A percentile compares a stretch with the other conserved stretches of the same genome.
phyloP scores from a whole-genome alignment of 1,139 yeast species.

The Sugiyamaella japonica region DNA sequence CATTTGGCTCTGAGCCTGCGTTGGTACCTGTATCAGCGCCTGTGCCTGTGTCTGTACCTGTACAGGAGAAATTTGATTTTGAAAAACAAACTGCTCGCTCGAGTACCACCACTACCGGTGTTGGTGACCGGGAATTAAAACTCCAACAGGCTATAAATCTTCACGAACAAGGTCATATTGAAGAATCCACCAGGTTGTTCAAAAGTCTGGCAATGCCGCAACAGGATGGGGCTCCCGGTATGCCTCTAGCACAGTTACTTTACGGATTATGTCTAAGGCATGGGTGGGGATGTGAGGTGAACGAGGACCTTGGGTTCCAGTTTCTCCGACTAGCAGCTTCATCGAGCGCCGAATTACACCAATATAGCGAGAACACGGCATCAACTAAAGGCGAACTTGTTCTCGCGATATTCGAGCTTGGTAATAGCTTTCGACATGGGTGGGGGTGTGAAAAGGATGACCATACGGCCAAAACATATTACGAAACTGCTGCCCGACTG shows the following conservation, averaged over 20 bases:
- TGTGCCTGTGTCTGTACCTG: not conserved
- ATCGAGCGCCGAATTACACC: slow-evolving; percentile 7
- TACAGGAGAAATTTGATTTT: slow-evolving; percentile 7
- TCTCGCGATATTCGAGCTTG: slow-evolving; percentile 40
- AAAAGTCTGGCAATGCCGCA: slow-evolving; percentile 32
- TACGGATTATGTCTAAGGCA: slow-evolving; percentile 39
- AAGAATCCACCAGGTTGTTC: slow-evolving; percentile 30
- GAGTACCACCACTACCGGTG: not conserved
- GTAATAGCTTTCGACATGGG: slow-evolving; percentile 40
- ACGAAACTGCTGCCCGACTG: slow-evolving; percentile 39
- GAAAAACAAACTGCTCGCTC: not conserved
- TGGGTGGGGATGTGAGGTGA: slow-evolving; percentile 39
- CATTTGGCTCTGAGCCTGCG: not conserved
- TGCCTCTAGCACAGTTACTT: slow-evolving; percentile 39
- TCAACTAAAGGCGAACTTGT: slow-evolving; percentile 35
- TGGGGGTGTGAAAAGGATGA: slow-evolving; percentile 40
- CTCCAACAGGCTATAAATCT: slow-evolving; percentile 37
- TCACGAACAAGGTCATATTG: slow-evolving; percentile 35
- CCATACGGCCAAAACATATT: slow-evolving; percentile 36
- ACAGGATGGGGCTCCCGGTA: slow-evolving; percentile 16
- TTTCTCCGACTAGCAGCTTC: slow-evolving; percentile 35
- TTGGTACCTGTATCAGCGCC: not conserved
- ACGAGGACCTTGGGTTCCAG: slow-evolving; percentile 33
- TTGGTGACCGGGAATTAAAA: slow-evolving; percentile 27
- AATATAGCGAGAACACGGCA: slow-evolving; percentile 3